Conservation (phyloP, 2,329 filamentous ascomycete species). For the Dothiorella sarmentorum region DNA sequence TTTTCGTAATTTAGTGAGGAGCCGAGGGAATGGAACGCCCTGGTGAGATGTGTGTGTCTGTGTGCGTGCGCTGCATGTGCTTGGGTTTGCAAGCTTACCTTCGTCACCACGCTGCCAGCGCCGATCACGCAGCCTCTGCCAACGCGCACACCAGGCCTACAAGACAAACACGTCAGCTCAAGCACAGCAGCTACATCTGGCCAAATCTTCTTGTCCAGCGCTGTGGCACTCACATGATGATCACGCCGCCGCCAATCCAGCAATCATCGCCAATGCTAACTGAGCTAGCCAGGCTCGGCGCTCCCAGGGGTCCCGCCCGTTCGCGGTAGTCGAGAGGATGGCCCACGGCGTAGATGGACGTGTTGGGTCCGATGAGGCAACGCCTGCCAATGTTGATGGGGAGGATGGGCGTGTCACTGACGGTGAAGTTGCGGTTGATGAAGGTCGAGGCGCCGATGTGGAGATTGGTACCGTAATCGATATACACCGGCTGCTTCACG, state of each 20-base stretch:
- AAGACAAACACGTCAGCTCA: conserved; percentile 5
- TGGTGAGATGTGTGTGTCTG: conserved; percentile 1
- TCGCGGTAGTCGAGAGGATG: conserved; percentile 50
- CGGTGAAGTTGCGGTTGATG: conserved; percentile 55
- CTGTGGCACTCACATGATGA: conserved; percentile 48
- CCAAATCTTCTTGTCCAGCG: not conserved
- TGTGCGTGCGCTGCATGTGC: not conserved
- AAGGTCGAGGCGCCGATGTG: conserved; percentile 62
- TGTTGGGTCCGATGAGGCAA: conserved; percentile 52
- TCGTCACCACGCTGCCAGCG: conserved; percentile 80
- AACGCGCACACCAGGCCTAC: conserved; percentile 67
- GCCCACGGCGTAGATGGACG: conserved; percentile 51
- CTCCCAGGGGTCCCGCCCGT: conserved; percentile 5
- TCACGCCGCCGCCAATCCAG: conserved; percentile 48
- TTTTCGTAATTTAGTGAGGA: not conserved
- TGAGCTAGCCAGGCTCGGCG: conserved; percentile 34
- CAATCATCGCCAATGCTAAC: conserved; percentile 46
- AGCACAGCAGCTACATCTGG: not conserved
- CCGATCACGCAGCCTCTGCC: conserved; percentile 71
- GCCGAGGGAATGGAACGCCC: not conserved
- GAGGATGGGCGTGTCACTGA: conserved; percentile 49
- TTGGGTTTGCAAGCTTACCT: conserved; percentile 34
- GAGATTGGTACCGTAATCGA: conserved; percentile 67
- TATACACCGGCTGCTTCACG: conserved; percentile 53
- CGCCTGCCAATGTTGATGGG: conserved; percentile 50